These are phyloP conservation scores for Apiospora marii DNA, from an alignment of 2,329 filamentous ascomycete species.

Conservation along the genomic window DNA sequence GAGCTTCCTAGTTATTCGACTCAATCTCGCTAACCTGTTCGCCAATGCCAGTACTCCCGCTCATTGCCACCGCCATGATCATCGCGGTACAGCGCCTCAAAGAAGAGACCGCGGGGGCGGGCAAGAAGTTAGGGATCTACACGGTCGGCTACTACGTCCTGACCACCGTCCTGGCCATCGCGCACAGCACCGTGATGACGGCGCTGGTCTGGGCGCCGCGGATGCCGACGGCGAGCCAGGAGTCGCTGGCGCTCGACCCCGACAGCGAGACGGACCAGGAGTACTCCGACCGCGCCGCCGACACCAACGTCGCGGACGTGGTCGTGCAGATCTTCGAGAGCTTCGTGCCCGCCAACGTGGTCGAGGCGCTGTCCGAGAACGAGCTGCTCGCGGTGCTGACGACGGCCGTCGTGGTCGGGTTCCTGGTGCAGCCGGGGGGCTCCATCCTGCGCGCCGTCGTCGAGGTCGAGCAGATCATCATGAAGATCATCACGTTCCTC, in stretches of 20 bases:
- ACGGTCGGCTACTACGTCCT: constrained; percentile 58
- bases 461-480: constrained; percentile 58
- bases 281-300: constrained; percentile 28
- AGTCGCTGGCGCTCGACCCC: constrained; percentile 39
- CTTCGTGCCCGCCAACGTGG: constrained; percentile 57
- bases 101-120: constrained; percentile 50
- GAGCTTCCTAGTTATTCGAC: too few relatives aligned
- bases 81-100: constrained; percentile 57
- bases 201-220: constrained; percentile 55
- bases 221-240: constrained; percentile 48
- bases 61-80: constrained; percentile 61
- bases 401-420: constrained; percentile 54
- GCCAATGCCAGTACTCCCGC: constrained; percentile 55
- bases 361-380: constrained; percentile 55
- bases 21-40: too few relatives aligned
- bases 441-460: constrained; percentile 51
- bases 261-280: constrained; percentile 35
- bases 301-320: constrained; percentile 46
- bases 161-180: constrained; percentile 58
- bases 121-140: constrained; percentile 54
- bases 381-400: constrained; percentile 56
- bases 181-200: constrained; percentile 54
- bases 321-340: constrained; percentile 58
- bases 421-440: constrained; percentile 27
- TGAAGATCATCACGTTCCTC: constrained; percentile 46